Evolutionary conservation across 306 rosid species (phyloP), one percentile per base, ranked within the genome.

Genomic region (Malus asiatica): DNA sequence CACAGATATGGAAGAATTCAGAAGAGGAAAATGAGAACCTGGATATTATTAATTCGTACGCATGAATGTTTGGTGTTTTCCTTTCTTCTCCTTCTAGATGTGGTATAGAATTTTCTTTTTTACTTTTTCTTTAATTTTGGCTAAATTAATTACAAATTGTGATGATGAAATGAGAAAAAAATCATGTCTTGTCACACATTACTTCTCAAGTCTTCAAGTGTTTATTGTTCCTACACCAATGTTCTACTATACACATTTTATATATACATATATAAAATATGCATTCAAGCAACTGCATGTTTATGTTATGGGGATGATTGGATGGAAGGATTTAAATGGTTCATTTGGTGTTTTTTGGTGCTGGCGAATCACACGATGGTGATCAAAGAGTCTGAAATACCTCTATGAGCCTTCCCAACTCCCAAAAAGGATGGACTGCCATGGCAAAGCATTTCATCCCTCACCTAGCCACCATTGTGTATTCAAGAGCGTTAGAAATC

Each of bases 111-210:
- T 35, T 66, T 35, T 64, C 4, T 16, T 61, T 25, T 25, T 61
- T 32, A 11, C 14, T 57, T 60, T 19, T 22, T 61, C 33, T 27
- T 61, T 15, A 11, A 25, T 61, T 61, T 61, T 61, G 66, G 66
- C 38, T 61, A 22, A 58, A 22, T 61, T 13, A 3, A 58, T 27
- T 61, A 18, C 13, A 64, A 32, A 32, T 32, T 64, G 22, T 64
- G 68, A 63, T 27, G 68, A 30, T 64, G 42, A 63, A 63, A 63
- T 63, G 68, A 63, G 44, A 63, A 16, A 23, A 40, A 60, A 63
- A 29, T 30, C 44, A 30, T 16, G 68, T 32, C 44, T 8, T 32
- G 44, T 8, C 44, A 16, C 19, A 63, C 22, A 18, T 18, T 25
- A 61, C 19, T 14, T 8, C 29, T 27, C 66, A 61, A 64, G 40